A percentile compares a stretch with the other conserved stretches of the same genome.
These are phyloP conservation scores for Pyropia yezoensis DNA, from an alignment of 23 red algal species.

Conservation along the genomic window DNA sequence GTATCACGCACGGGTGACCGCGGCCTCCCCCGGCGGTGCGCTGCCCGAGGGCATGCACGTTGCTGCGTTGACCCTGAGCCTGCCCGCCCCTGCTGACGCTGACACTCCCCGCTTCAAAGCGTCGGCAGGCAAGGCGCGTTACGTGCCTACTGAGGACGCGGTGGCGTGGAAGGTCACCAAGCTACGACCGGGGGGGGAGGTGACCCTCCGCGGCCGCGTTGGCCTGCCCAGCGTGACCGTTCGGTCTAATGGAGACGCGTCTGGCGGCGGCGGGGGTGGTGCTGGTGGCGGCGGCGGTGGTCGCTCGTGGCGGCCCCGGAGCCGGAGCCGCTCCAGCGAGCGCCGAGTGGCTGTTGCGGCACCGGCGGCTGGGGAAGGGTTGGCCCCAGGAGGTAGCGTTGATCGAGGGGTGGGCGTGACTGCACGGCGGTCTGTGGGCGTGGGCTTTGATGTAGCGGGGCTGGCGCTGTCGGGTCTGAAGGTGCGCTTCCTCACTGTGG, in stretches of 20 bases:
- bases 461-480: conserved; percentile 82
- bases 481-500: conserved; percentile 95
- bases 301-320: too few species aligned
- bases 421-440: conserved; percentile 58
- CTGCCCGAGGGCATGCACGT: conserved; percentile 65
- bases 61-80: conserved; percentile 38
- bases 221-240: conserved; percentile 69
- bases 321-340: too few species aligned
- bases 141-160: conserved; percentile 78
- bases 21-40: conserved; percentile 69
- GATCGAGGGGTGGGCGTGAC: conserved; percentile 31
- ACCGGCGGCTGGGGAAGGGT: too few species aligned
- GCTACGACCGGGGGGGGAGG: conserved; percentile 64
- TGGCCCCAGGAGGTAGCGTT: too few species aligned
- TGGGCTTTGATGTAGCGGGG: conserved; percentile 92
- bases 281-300: too few species aligned
- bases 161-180: conserved; percentile 85
- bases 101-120: conserved; percentile 78
- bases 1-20: conserved; percentile 51
- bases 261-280: too few species aligned
- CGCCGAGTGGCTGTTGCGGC: too few species aligned
- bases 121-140: conserved; percentile 75
- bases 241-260: too few species aligned
- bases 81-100: conserved; percentile 82
- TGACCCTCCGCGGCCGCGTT: conserved; percentile 69